These are phyloP conservation scores for Phanerodontia chrysosporium DNA, from an alignment of 768 basidiomycete species.

Conservation along the genomic window DNA sequence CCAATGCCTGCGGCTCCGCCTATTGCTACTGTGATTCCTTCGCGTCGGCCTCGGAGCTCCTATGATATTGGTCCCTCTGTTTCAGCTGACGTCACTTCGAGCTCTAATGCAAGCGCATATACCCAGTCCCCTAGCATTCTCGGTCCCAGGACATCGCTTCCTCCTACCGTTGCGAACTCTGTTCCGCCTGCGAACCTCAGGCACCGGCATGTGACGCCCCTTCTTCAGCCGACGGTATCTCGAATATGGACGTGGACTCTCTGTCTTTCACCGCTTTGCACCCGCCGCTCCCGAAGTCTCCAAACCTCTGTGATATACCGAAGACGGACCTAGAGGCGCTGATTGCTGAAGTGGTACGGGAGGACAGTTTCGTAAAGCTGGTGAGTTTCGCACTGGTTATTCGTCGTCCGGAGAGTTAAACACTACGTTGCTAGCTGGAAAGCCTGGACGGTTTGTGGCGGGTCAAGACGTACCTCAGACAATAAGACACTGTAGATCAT, in stretches of 20 bases:
- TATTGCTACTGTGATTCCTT: too few species aligned
- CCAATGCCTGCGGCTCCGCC: too few species aligned
- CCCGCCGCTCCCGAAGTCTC: conserved; percentile 38
- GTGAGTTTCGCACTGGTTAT: conserved; percentile 38
- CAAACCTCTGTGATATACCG: conserved; percentile 52
- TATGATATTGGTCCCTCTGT: too few species aligned
- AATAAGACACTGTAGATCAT: background rate
- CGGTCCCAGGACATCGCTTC: too few species aligned
- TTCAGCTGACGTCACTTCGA: too few species aligned
- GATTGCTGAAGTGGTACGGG: conserved; percentile 58
- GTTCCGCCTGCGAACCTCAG: too few species aligned
- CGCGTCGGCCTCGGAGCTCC: too few species aligned
- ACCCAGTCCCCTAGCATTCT: too few species aligned
- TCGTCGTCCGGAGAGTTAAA: background rate
- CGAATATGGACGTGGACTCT: background rate
- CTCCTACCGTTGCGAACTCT: too few species aligned
- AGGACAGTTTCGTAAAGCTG: conserved; percentile 75
- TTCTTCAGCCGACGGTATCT: too few species aligned
- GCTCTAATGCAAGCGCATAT: too few species aligned
- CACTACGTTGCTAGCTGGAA: conserved; percentile 39
- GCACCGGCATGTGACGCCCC: background rate
- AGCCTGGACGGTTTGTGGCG: conserved; percentile 48
- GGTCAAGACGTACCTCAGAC: conserved; percentile 32
- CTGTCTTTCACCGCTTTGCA: conserved; percentile 22
- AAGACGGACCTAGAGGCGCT: conserved; percentile 48